Base-by-base conservation (phyloP, 371 early-diverging fungal genomes). In the Rhizopus delemar region DNA sequence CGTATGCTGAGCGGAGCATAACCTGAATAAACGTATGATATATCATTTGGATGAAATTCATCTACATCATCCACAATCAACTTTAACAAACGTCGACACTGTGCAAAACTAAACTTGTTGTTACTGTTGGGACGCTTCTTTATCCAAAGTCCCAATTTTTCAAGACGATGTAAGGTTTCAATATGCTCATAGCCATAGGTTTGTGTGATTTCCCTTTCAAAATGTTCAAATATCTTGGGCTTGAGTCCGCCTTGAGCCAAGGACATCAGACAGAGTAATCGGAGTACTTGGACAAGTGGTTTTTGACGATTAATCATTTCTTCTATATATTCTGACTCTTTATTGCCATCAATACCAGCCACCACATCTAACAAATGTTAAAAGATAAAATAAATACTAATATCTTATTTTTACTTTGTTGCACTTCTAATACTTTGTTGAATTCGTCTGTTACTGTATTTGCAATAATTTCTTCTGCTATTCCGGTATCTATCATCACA, bases 151-250 rank as follows among this genome's bases (percentile, higher is more conserved):
- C 90, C 89, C 11, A 87, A 74, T 7, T 78, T 76, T 39, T 75
- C 81, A 53, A 97, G 68, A 59, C 88, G 83, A 63, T 92, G 87
- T 41, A 96, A 72, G 3, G 95, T 95, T 32, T 88, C 72, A 51
- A 93, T 72, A 63, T 96, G 95, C 54, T 92, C 87, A 74, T 87
- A 90, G 6, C 98, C 97, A 77, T 96, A 97, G 0, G 96, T 89
- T 82, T 92, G 91, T 22, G 89, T 74, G 50, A 97, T 82, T 60
- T 94, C 94, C 32, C 88, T 82, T 65, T 87, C 82, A 69, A 94
- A 89, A 51, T 83, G 81, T 45, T 95, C 96, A 59, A 81, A 92
- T 8, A 79, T 51, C 66, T 93, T 94, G 22, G 82, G 74, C 59
- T 92, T 95, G 13, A 95, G 59, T 4, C 91, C 91, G 16, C 90